Conservation (phyloP, 179 eudicot genomes). For the Pouteria campechiana region DNA sequence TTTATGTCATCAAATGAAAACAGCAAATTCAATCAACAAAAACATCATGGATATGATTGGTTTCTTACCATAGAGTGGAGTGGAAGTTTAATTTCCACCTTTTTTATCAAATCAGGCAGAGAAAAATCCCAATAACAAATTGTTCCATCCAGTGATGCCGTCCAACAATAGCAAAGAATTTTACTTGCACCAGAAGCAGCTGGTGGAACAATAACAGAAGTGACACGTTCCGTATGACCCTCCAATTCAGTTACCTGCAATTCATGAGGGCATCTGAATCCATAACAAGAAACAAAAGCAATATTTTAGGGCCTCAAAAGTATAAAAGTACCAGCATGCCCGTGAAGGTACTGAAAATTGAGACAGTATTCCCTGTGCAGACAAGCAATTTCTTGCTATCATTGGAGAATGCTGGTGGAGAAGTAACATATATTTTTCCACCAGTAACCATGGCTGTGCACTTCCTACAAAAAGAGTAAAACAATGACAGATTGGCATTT, state of each 20-base stretch:
- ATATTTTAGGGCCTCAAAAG: not conserved
- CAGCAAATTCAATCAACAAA: not conserved
- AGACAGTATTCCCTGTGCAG: conserved; percentile 65
- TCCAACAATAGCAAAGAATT: conserved; percentile 73
- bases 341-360: conserved; percentile 73
- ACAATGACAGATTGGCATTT: too few species aligned
- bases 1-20: too few species aligned
- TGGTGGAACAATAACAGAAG: conserved; percentile 66
- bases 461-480: too few species aligned
- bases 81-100: conserved; percentile 42
- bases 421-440: conserved; percentile 60
- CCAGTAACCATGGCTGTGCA: conserved; percentile 82
- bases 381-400: conserved; percentile 61
- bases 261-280: too few species aligned
- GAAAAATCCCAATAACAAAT: conserved; percentile 80
- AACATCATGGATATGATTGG: not conserved
- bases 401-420: conserved; percentile 74
- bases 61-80: conserved; percentile 60
- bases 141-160: conserved; percentile 79
- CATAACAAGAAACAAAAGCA: not conserved
- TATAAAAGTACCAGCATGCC: conserved; percentile 42
- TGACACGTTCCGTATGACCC: conserved; percentile 65
- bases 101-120: conserved; percentile 52
- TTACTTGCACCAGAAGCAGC: conserved; percentile 28
- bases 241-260: conserved; percentile 63